Percentiles rank a stretch among this genome's conserved stretches.
Conservation (phyloP, 1,284 basidiomycete genomes). For the Laetiporus sulphureus region DNA sequence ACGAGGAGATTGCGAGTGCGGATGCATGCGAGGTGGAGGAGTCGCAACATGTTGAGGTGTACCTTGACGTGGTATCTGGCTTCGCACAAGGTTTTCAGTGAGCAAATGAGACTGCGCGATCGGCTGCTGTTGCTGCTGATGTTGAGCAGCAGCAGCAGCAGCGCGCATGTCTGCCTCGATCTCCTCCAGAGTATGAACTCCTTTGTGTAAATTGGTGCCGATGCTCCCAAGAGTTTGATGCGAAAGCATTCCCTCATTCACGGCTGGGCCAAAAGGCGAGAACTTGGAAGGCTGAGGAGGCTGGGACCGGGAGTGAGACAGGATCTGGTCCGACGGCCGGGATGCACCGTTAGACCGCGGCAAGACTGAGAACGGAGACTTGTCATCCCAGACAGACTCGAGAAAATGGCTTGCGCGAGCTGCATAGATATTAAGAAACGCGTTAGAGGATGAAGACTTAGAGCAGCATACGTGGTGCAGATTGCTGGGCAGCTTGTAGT, state of each 20-base stretch:
- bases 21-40: slow-evolving; percentile 64
- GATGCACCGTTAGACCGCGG: slow-evolving; percentile 45
- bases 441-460: slow-evolving; percentile 22
- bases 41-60: slow-evolving; percentile 26
- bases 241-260: slow-evolving; percentile 3
- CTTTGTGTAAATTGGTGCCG: slow-evolving; percentile 22
- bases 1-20: slow-evolving; percentile 63
- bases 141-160: slow-evolving; percentile 39
- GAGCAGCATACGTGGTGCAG: slow-evolving; percentile 27
- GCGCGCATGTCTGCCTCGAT: slow-evolving; percentile 91
- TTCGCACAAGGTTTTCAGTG: slow-evolving; percentile 35
- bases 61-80: slow-evolving; percentile 13
- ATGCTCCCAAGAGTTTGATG: slow-evolving; percentile 17
- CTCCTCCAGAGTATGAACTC: slow-evolving; percentile 81
- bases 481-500: slow-evolving; percentile 17
- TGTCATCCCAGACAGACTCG: slow-evolving; percentile 76
- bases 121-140: slow-evolving; percentile 30
- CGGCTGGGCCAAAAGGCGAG: slow-evolving; percentile 13
- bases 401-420: slow-evolving; percentile 42
- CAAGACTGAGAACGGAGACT: slow-evolving; percentile 65
- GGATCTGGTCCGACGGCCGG: slow-evolving; percentile 26
- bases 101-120: slow-evolving; percentile 23
- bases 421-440: slow-evolving; percentile 26
- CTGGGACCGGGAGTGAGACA: slow-evolving; percentile 16
- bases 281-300: slow-evolving; percentile 13